Percentiles rank a stretch among this genome's conserved stretches.
Conservation (phyloP, 2,329 filamentous ascomycete genomes). For the Fusarium chaquense region DNA sequence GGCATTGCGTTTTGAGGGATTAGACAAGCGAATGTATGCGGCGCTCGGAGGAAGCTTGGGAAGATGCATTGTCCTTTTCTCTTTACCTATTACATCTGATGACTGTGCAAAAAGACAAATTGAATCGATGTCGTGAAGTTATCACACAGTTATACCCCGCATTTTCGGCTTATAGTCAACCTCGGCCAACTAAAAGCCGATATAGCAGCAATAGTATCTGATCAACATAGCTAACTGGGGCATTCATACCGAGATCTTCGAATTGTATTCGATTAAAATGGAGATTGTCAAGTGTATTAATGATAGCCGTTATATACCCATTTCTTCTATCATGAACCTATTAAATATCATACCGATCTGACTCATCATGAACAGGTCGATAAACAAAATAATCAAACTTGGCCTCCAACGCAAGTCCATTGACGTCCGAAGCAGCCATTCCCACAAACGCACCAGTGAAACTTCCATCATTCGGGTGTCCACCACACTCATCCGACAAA, state of each 20-base stretch:
- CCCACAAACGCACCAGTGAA: constrained; percentile 73
- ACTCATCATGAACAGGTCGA: constrained; percentile 59
- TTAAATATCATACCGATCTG: constrained; percentile 58
- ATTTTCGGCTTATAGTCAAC: neutral
- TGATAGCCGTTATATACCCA: neutral
- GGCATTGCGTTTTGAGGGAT: constrained; percentile 42
- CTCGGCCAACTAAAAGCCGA: neutral
- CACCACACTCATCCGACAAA: constrained; percentile 72
- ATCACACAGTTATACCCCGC: neutral
- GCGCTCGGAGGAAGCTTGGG: constrained; percentile 33
- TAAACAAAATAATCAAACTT: constrained; percentile 66
- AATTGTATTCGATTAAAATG: neutral
- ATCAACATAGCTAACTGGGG: neutral
- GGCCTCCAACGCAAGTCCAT: constrained; percentile 61
- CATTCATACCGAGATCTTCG: neutral
- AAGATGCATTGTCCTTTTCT: constrained; percentile 26
- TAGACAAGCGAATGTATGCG: constrained; percentile 39
- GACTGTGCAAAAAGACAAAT: neutral
- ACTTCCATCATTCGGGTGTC: constrained; percentile 70
- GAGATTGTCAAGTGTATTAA: neutral
- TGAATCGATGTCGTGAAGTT: neutral
- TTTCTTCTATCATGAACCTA: neutral
- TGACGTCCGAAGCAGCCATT: constrained; percentile 67
- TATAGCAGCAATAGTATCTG: neutral
- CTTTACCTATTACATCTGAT: neutral